Evolutionary conservation across 2,329 filamentous ascomycete species (phyloP), one percentile per base, ranked within the genome.

Genomic region (Onygenales sp.): DNA sequence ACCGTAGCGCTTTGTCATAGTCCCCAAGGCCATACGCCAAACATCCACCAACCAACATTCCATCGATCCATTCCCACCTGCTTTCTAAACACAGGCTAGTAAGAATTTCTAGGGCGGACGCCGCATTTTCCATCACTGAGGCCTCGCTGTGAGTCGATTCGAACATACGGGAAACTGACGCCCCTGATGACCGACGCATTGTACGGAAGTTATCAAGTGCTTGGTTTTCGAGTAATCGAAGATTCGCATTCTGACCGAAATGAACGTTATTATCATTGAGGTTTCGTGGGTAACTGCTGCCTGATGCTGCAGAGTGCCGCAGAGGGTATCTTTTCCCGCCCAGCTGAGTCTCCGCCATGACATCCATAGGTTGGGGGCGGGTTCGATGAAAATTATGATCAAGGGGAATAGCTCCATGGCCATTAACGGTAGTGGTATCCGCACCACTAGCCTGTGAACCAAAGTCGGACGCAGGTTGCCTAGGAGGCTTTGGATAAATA

Each of bases 11-110:
- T 63, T 89, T 85, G 57, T 87, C 80, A 65, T 93, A 95, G 64
- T 89, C 84, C 57, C 89, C 89, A 11, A 97, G 73, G 7, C 88
- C 91, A 72, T 97, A 97, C 49, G 92, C 86, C 54, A 98, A 76
- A 71, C 93, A 97, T 2, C 93, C 93, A 41, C 87, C 89, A 6
- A 97, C 76, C 41, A 97, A 76, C 75, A 97, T 91, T 2, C 93
- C 93, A 65, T 97, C 92, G 51, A 90, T 80, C 93, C 93, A 98
- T 61, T 83, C 81, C 87, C 89, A 93, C 8, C 78, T 79, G 62
- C 85, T 89, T 66, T 92, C 85, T 62, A 87, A 83, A 65, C 89
- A 95, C 6, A 94, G 72, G 58, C 77, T 81, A 13, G 82, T 83
- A 17, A 95, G 75, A 62, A 89, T 81, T 39, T 87, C 81, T 17